Percentiles rank a stretch among this genome's conserved stretches.
These are phyloP conservation scores for Phytophthora capsici DNA, from an alignment of 352 stramenopile genomes.

Conservation along the genomic window DNA sequence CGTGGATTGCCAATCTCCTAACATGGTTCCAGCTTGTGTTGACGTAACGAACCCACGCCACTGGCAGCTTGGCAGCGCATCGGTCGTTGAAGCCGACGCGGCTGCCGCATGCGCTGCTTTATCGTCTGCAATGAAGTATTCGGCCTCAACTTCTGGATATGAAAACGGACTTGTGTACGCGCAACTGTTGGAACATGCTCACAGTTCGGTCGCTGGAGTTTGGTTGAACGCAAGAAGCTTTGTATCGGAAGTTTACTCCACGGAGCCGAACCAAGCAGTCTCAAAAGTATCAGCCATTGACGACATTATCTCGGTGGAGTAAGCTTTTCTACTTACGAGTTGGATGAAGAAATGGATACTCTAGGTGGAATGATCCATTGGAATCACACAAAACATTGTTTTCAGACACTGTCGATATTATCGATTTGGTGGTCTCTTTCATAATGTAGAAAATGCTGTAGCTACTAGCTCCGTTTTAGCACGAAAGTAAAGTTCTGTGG, in stretches of 20 bases:
- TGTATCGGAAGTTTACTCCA: conserved; percentile 48
- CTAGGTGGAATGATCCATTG: not conserved
- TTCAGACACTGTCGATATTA: conserved; percentile 14
- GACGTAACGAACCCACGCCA: conserved; percentile 33
- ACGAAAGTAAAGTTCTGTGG: not conserved
- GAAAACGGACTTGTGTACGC: conserved; percentile 56
- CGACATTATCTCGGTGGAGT: conserved; percentile 34
- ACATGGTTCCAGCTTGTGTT: conserved; percentile 54
- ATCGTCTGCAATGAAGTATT: conserved; percentile 32
- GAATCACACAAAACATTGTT: not conserved
- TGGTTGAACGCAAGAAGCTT: conserved; percentile 56
- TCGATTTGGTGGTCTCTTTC: conserved; percentile 12
- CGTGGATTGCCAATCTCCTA: conserved; percentile 56
- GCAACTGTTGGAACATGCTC: conserved; percentile 36
- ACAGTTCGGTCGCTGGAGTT: conserved; percentile 42
- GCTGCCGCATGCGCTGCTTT: conserved; percentile 30
- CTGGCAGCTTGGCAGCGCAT: conserved; percentile 45
- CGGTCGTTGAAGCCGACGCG: conserved; percentile 44
- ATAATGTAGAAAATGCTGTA: no score
- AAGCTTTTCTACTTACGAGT: not conserved
- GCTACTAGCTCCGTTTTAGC: not conserved
- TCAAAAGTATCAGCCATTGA: conserved; percentile 16
- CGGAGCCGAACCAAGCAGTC: conserved; percentile 8
- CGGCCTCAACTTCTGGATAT: conserved; percentile 57
- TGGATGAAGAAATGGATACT: not conserved